Evolutionary conservation across 257 asterid genomes (phyloP).

Genomic region (Solanum ossicruentum): DNA sequence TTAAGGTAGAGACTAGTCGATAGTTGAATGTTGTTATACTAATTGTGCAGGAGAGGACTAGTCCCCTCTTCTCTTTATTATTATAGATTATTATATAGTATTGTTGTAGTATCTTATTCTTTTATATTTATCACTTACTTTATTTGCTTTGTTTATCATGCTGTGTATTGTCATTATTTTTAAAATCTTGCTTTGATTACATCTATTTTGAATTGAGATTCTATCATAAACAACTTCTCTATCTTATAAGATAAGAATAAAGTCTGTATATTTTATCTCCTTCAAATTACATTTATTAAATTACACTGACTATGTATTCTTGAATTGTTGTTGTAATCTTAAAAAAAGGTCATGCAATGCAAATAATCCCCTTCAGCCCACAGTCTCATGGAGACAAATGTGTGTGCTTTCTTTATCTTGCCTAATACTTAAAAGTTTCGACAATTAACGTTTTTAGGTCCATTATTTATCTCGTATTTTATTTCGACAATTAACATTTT

Average conservation of each 20-base stretch:
- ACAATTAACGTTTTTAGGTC: background rate
- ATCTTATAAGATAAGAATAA: too few species aligned
- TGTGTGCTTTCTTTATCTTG: too few species aligned
- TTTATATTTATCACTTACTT: too few species aligned
- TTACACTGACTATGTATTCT: too few species aligned
- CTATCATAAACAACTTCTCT: too few species aligned
- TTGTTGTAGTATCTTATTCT: too few species aligned
- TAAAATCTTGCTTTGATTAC: background rate
- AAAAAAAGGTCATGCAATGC: background rate
- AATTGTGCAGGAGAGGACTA: background rate
- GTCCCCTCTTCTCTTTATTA: background rate
- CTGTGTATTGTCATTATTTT: too few species aligned
- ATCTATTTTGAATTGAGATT: too few species aligned
- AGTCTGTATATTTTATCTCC: too few species aligned
- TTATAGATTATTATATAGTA: too few species aligned
- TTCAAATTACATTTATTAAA: rapidly evolving
- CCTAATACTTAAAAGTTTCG: background rate
- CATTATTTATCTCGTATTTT: background rate
- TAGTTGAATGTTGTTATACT: background rate
- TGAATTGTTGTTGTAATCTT: background rate
- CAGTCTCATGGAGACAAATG: background rate
- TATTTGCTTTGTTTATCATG: background rate
- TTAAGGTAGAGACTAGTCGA: too few species aligned
- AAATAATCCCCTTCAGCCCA: background rate
- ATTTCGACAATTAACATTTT: too few species aligned